A percentile compares a stretch with the other conserved stretches of the same genome.
phyloP scores from a whole-genome alignment of 108 stramenopile genomes.

The Cyclostephanos invisitatus region DNA sequence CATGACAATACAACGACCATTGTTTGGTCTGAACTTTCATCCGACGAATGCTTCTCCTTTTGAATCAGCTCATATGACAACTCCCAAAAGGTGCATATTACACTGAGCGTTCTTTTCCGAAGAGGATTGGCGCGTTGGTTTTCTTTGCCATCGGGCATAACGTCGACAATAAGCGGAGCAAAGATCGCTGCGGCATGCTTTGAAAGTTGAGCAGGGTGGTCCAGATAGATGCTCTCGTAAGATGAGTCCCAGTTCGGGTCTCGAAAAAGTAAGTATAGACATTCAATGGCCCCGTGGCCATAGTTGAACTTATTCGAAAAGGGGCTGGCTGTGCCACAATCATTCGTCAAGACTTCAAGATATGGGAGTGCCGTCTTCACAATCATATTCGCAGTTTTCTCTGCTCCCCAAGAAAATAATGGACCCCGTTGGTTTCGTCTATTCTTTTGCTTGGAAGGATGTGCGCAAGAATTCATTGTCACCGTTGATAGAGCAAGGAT shows the following conservation, averaged over 20 bases:
- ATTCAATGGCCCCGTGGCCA: constrained; percentile 30
- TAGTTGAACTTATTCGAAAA: constrained; percentile 12
- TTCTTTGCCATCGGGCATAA: constrained; percentile 52
- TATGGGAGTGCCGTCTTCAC: constrained; percentile 36
- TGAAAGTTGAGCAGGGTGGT: constrained; percentile 22
- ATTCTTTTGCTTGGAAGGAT: constrained; percentile 4
- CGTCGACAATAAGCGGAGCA: constrained; percentile 66
- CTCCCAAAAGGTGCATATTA: constrained; percentile 39
- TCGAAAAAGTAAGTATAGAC: constrained; percentile 29
- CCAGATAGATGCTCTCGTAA: not conserved
- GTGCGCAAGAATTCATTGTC: constrained; percentile 4
- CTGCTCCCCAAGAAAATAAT: constrained; percentile 47
- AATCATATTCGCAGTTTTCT: constrained; percentile 38
- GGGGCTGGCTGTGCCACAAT: not conserved
- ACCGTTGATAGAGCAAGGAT: constrained; percentile 29
- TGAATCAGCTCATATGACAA: constrained; percentile 27
- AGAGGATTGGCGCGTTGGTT: constrained; percentile 56
- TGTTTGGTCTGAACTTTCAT: not conserved
- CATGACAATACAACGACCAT: constrained; percentile 14
- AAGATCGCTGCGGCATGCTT: constrained; percentile 62
- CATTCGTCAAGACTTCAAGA: constrained; percentile 15
- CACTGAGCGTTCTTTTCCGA: constrained; percentile 38
- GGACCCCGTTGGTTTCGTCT: constrained; percentile 10
- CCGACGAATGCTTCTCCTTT: not conserved
- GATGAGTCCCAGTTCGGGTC: constrained; percentile 11